phyloP scores from a whole-genome alignment of 192 early-diverging fungal species.

The Umbelopsis sp. region DNA sequence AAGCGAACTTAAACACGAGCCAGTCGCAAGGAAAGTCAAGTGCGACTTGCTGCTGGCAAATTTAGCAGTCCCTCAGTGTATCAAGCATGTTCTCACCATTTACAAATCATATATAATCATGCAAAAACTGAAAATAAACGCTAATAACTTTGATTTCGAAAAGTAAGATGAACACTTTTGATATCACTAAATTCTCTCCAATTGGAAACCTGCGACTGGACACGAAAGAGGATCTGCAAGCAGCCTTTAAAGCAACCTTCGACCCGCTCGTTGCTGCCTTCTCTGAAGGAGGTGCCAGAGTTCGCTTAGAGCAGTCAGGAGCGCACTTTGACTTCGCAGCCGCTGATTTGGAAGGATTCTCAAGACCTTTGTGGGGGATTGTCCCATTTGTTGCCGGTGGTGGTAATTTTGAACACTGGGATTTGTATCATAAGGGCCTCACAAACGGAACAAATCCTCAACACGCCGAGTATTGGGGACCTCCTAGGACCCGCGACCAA shows the following conservation, averaged over 20 bases:
- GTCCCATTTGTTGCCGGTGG: slow-evolving; percentile 26
- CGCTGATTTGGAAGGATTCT: slow-evolving; percentile 25
- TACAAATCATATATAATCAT: too few species aligned
- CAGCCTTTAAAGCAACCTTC: slow-evolving; percentile 17
- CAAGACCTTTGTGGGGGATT: slow-evolving; percentile 24
- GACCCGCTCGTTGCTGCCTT: slow-evolving; percentile 19
- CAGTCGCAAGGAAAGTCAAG: too few species aligned
- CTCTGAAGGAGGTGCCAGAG: slow-evolving; percentile 21
- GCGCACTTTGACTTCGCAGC: slow-evolving; percentile 24
- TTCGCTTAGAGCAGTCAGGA: slow-evolving; percentile 17
- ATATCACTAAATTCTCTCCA: slow-evolving; percentile 12
- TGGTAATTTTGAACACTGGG: slow-evolving; percentile 22
- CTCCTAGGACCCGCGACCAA: background rate
- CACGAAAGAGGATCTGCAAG: slow-evolving; percentile 19
- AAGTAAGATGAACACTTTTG: slow-evolving; percentile 7
- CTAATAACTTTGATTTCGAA: too few species aligned
- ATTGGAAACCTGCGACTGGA: slow-evolving; percentile 3
- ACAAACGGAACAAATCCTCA: slow-evolving; percentile 22
- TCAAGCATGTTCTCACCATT: too few species aligned
- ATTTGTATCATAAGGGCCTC: slow-evolving; percentile 16
- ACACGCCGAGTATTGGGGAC: slow-evolving; percentile 27
- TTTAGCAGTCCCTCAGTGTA: too few species aligned
- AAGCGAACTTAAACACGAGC: too few species aligned
- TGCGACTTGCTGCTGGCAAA: too few species aligned
- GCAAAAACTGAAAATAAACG: too few species aligned